Evolutionary conservation across 2,329 filamentous ascomycete species (phyloP).

Genomic region (Colletotrichum sidae): DNA sequence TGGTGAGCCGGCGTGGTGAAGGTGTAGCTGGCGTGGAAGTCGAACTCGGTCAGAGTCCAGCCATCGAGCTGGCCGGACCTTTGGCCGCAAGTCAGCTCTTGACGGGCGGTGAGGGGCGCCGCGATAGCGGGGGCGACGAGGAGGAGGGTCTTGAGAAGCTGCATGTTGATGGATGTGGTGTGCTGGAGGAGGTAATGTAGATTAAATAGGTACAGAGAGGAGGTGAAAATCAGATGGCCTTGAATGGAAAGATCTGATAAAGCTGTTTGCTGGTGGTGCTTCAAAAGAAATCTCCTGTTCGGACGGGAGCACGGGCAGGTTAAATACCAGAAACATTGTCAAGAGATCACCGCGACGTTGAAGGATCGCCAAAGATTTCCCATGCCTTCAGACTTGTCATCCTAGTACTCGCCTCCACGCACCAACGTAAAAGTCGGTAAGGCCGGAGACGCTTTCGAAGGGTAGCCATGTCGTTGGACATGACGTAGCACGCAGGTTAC

Average conservation of each 20-base stretch:
- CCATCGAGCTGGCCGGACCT: conserved; percentile 38
- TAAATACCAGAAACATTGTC: conserved; percentile 8
- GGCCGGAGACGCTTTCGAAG: conserved; percentile 4
- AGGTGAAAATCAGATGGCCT: not conserved
- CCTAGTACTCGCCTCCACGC: conserved; percentile 1
- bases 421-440: conserved; percentile 31
- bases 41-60: conserved; percentile 58
- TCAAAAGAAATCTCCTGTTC: not conserved
- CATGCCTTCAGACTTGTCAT: not conserved
- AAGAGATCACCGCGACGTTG: not conserved
- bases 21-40: conserved; percentile 60
- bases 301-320: conserved; percentile 6
- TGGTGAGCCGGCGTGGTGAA: conserved; percentile 65
- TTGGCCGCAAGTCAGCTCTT: conserved; percentile 16
- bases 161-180: conserved; percentile 8
- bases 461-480: not conserved
- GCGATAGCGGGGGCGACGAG: conserved; percentile 30
- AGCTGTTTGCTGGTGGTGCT: no score
- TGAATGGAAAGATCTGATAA: no score
- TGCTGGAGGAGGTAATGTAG: not conserved
- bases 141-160: conserved; percentile 26
- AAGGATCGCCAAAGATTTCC: conserved; percentile 1
- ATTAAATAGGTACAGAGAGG: not conserved
- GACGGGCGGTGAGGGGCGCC: conserved; percentile 23
- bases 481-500: conserved; percentile 34